Evolutionary conservation across 257 asterid species (phyloP).

Genomic region (Przewalskia tangutica): DNA sequence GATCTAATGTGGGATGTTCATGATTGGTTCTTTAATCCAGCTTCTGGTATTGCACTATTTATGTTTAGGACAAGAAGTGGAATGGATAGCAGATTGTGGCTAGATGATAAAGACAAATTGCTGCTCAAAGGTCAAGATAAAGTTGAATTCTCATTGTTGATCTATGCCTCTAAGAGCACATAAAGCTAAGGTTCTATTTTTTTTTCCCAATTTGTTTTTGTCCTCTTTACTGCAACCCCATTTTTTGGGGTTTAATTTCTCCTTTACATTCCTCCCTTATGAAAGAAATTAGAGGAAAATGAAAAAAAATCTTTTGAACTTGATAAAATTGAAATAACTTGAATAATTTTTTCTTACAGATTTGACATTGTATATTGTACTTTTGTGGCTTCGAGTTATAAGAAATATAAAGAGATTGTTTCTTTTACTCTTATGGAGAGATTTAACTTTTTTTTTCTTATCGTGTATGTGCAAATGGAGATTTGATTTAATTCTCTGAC

Average conservation of each 20-base stretch:
- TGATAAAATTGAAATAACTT: slow-evolving; percentile 7
- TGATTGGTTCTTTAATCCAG: slow-evolving; percentile 59
- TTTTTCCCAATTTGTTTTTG: background rate
- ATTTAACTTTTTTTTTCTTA: background rate
- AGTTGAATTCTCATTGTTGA: slow-evolving; percentile 65
- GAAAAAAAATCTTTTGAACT: background rate
- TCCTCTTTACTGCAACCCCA: background rate
- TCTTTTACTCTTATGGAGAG: background rate
- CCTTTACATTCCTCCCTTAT: background rate
- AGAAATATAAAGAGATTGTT: background rate
- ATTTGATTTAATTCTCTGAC: background rate
- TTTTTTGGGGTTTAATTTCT: background rate
- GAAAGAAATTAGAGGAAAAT: background rate
- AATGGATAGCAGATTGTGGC: slow-evolving; percentile 78
- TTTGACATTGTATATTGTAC: background rate
- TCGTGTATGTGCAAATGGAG: background rate
- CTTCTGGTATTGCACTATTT: slow-evolving; percentile 55
- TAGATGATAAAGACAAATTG: slow-evolving; percentile 54
- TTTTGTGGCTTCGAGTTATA: background rate
- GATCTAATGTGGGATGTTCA: slow-evolving; percentile 97
- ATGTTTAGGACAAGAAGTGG: slow-evolving; percentile 94
- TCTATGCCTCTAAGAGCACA: slow-evolving; percentile 57
- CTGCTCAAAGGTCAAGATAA: slow-evolving; percentile 46
- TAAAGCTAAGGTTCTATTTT: background rate
- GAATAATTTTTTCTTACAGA: background rate